These are phyloP conservation scores for Penicillium corylophilum DNA, from an alignment of 2,329 filamentous ascomycete species.

Conservation along the genomic window DNA sequence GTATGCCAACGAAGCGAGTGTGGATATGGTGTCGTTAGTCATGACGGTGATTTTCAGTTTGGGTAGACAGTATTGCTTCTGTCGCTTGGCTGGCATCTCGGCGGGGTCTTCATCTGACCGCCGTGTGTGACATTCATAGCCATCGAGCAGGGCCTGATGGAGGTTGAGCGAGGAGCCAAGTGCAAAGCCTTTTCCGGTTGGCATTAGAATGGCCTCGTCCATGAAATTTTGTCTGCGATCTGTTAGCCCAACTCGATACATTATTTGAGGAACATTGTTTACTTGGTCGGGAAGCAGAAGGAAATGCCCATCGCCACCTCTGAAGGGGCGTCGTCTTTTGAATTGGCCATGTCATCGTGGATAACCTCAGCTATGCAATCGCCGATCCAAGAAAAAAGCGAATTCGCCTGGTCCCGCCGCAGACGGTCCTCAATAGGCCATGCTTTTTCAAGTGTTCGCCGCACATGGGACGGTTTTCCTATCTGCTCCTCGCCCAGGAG, in stretches of 20 bases:
- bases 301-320: slow-evolving; percentile 43
- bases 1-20: slow-evolving; percentile 73
- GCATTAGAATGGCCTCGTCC: slow-evolving; percentile 52
- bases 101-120: slow-evolving; percentile 24
- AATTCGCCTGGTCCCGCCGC: slow-evolving; percentile 68
- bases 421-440: slow-evolving; percentile 74
- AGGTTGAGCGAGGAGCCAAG: slow-evolving; percentile 36
- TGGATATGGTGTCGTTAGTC: slow-evolving; percentile 75
- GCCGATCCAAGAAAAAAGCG: slow-evolving; percentile 74
- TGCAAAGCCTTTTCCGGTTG: slow-evolving; percentile 55
- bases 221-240: slow-evolving; percentile 45
- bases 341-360: slow-evolving; percentile 43
- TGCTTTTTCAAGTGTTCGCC: slow-evolving; percentile 63
- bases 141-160: slow-evolving; percentile 33
- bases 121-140: slow-evolving; percentile 45
- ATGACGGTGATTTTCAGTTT: slow-evolving; percentile 68
- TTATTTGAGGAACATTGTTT: slow-evolving; percentile 6
- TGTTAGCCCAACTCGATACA: slow-evolving; percentile 1
- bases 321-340: slow-evolving; percentile 27
- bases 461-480: slow-evolving; percentile 50
- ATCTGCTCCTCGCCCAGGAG: slow-evolving; percentile 40
- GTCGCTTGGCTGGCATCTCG: slow-evolving; percentile 28
- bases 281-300: slow-evolving; percentile 47
- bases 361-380: slow-evolving; percentile 71
- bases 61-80: slow-evolving; percentile 51